Evolutionary conservation across 2,329 filamentous ascomycete species (phyloP).

Genomic region (Botrytis aclada): DNA sequence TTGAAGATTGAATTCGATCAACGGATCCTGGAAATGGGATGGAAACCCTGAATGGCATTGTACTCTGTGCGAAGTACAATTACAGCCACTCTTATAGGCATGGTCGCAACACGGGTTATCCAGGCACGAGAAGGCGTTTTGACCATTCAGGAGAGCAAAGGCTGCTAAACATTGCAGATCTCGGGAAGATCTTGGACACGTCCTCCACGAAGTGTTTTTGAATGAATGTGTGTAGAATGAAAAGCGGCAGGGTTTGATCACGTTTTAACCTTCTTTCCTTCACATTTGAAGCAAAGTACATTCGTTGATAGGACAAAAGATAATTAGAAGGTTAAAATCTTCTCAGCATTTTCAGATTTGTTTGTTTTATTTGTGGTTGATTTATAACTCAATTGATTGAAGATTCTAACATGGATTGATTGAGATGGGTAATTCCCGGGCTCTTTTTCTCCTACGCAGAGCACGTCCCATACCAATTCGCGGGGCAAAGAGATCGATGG

Average conservation of each 20-base stretch:
- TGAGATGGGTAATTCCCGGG: neutral
- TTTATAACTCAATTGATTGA: neutral
- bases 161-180: neutral
- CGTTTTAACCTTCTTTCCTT: neutral
- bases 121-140: neutral
- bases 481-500: neutral
- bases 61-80: neutral
- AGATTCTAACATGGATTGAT: neutral
- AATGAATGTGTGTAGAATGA: neutral
- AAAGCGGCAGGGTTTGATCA: no score
- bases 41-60: neutral
- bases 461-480: neutral
- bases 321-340: neutral
- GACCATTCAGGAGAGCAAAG: neutral
- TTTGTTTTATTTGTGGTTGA: neutral
- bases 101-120: neutral
- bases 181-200: neutral
- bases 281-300: neutral
- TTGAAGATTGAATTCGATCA: neutral
- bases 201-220: no score
- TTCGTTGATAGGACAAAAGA: neutral
- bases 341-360: neutral
- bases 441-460: neutral
- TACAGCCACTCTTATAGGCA: neutral
- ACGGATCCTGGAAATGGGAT: neutral